Evolutionary conservation across 108 stramenopile species (phyloP).

Genomic region (Nitzschia palea): DNA sequence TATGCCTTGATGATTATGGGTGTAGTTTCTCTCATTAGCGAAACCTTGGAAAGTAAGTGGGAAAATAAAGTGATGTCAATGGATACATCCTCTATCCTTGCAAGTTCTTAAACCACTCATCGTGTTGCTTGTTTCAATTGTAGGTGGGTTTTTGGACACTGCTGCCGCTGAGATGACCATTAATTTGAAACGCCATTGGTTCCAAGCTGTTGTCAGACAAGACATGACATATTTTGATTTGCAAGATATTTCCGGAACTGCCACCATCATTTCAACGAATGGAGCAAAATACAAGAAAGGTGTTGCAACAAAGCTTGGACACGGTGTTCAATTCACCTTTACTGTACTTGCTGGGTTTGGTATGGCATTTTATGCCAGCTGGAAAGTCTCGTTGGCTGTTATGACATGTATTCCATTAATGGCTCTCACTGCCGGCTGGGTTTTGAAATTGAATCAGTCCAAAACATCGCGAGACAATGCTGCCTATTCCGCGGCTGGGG

Average conservation of each 20-base stretch:
- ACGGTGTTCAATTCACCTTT: conserved; percentile 34
- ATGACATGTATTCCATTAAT: conserved; percentile 45
- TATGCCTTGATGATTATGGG: conserved; percentile 51
- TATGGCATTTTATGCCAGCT: conserved; percentile 42
- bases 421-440: conserved; percentile 26
- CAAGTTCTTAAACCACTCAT: too few species aligned
- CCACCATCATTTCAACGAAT: conserved; percentile 44
- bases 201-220: conserved; percentile 52
- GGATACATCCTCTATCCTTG: too few species aligned
- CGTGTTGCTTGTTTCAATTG: too few species aligned
- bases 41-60: conserved; percentile 34
- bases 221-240: conserved; percentile 63
- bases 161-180: conserved; percentile 47
- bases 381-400: conserved; percentile 37
- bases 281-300: conserved; percentile 47
- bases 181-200: conserved; percentile 40
- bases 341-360: conserved; percentile 43
- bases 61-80: too few species aligned
- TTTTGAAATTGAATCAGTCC: conserved; percentile 37
- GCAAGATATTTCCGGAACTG: conserved; percentile 46
- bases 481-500: conserved; percentile 43
- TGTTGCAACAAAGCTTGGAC: conserved; percentile 36
- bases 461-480: conserved; percentile 39
- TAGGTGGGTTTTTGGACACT: conserved; percentile 34
- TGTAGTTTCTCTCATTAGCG: conserved; percentile 28